Evolutionary conservation across 139 green algal species (phyloP).

Genomic region (Micractinium conductrix): DNA sequence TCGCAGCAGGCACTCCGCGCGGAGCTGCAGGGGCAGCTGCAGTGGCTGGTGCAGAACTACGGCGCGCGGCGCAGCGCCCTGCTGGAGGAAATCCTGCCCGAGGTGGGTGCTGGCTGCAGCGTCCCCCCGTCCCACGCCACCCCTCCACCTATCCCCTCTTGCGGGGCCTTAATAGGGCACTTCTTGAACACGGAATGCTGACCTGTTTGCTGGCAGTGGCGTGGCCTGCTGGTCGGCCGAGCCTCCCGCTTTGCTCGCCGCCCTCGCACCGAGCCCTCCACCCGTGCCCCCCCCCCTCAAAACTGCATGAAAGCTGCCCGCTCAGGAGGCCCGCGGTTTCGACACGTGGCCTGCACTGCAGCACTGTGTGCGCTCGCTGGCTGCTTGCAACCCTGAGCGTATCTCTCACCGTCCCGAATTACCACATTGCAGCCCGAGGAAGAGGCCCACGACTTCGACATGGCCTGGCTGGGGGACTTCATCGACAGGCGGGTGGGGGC

Average conservation of each 20-base stretch:
- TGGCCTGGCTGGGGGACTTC: conserved; percentile 52
- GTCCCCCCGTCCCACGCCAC: no score
- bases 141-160: no score
- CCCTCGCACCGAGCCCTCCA: not conserved
- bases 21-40: conserved; percentile 35
- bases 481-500: conserved; percentile 66
- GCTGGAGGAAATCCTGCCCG: conserved; percentile 50
- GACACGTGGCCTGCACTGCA: no score
- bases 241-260: no score
- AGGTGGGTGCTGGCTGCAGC: not conserved
- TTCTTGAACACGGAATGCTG: no score
- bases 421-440: conserved; percentile 17
- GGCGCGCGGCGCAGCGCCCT: conserved; percentile 40
- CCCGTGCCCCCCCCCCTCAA: not conserved
- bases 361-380: no score
- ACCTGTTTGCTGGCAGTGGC: no score
- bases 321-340: no score
- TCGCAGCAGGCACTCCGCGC: not conserved
- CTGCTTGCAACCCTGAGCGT: not conserved
- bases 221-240: no score
- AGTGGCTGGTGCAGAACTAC: conserved; percentile 68
- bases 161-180: no score
- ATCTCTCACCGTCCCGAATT: not conserved
- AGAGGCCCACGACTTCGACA: conserved; percentile 45
- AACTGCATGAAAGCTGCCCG: no score